Percentiles rank a stretch among this genome's conserved stretches.
Conservation (phyloP, 176 grass and related monocot genomes). For the Ensete glaucum region DNA sequence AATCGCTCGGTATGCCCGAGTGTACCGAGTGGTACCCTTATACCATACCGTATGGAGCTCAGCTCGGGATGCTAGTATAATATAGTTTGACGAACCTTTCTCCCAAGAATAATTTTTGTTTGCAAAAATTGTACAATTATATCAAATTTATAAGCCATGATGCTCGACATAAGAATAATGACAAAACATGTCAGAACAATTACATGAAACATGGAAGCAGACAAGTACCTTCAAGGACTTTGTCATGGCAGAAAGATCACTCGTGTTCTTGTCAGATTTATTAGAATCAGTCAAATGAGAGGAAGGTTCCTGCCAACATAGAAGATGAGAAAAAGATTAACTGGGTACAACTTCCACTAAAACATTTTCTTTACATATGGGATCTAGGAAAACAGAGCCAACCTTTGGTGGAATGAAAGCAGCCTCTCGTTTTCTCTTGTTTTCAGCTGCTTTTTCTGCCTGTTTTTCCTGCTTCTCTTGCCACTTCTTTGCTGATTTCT, state of each 20-base stretch:
- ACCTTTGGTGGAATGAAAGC: constrained; percentile 87
- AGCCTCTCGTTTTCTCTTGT: constrained; percentile 85
- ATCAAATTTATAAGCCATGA: neutral
- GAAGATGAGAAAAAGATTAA: neutral
- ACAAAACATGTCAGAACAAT: neutral
- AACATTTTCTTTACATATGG: neutral
- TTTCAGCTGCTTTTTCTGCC: constrained; percentile 71
- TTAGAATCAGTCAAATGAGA: constrained; percentile 26
- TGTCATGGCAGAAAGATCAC: constrained; percentile 38
- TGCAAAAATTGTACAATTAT: neutral
- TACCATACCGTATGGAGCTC: too few species aligned
- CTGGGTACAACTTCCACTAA: neutral
- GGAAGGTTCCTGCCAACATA: constrained; percentile 40
- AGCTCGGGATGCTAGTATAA: too few species aligned
- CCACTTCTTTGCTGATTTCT: constrained; percentile 81
- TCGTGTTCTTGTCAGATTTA: constrained; percentile 31
- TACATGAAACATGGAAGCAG: neutral
- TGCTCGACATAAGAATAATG: too few species aligned
- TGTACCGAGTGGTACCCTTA: too few species aligned
- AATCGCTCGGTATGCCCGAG: too few species aligned
- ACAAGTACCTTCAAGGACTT: constrained; percentile 71
- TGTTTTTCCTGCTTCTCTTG: constrained; percentile 89
- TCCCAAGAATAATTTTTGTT: neutral
- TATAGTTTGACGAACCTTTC: too few species aligned
- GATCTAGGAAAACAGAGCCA: neutral